Percentiles rank a stretch among this genome's conserved stretches.
phyloP scores from a whole-genome alignment of 2,329 filamentous ascomycete genomes.

The Alternaria metachromatica region DNA sequence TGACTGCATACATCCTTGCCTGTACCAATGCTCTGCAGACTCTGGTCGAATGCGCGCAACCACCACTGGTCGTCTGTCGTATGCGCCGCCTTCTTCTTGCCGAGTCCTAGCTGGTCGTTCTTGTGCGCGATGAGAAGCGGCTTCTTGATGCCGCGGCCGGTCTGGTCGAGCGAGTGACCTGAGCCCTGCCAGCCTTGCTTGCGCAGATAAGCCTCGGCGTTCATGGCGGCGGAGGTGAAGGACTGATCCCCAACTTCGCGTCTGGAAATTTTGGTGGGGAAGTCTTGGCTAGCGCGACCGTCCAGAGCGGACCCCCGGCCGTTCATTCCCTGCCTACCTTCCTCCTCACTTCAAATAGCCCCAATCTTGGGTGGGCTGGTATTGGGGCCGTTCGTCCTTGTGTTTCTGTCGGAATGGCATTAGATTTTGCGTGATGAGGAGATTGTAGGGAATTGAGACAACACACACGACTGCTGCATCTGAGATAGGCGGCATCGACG shows the following conservation, averaged over 20 bases:
- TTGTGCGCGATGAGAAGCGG: constrained; percentile 86
- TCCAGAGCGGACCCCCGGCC: constrained; percentile 11
- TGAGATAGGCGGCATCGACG: neutral
- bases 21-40: constrained; percentile 69
- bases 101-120: constrained; percentile 79
- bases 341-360: neutral
- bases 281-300: constrained; percentile 12
- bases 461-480: neutral
- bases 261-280: constrained; percentile 28
- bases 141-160: constrained; percentile 77
- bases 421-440: neutral
- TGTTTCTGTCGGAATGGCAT: neutral
- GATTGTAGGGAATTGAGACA: neutral
- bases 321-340: neutral
- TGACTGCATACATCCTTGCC: constrained; percentile 32
- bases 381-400: neutral
- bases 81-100: constrained; percentile 67
- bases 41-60: constrained; percentile 92
- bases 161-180: constrained; percentile 84
- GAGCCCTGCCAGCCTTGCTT: constrained; percentile 89
- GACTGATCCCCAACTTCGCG: constrained; percentile 3
- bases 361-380: neutral
- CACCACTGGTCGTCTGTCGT: constrained; percentile 87
- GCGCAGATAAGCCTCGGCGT: constrained; percentile 81
- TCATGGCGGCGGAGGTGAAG: constrained; percentile 62